Percentiles rank a stretch among this genome's conserved stretches.
Conservation (phyloP, 148 eudicot species). For the Cornus kousa region DNA sequence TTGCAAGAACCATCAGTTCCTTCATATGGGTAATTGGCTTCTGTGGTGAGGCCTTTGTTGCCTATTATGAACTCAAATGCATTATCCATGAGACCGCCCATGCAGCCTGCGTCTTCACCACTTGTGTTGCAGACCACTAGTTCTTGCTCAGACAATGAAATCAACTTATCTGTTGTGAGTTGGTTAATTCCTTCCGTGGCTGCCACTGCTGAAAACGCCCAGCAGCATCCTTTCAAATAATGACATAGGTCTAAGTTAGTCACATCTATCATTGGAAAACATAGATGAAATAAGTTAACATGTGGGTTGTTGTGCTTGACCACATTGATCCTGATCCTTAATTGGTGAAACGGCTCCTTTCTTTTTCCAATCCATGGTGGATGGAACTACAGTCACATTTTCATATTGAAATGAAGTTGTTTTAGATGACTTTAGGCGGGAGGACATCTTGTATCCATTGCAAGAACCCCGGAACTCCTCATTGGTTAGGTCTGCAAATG, state of each 20-base stretch:
- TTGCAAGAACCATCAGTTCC: constrained; percentile 20
- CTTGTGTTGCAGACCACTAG: constrained; percentile 32
- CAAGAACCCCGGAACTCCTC: constrained; percentile 42
- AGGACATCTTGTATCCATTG: constrained; percentile 33
- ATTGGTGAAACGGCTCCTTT: constrained; percentile 52
- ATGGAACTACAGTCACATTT: constrained; percentile 30
- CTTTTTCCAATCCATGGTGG: constrained; percentile 49
- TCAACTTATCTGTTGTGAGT: constrained; percentile 16
- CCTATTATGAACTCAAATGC: constrained; percentile 16
- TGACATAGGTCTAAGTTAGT: too few species aligned
- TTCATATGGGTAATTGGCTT: constrained; percentile 37
- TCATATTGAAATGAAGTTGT: constrained; percentile 38
- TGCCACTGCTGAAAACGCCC: constrained; percentile 29
- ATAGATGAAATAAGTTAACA: too few species aligned
- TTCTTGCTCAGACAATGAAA: constrained; percentile 28
- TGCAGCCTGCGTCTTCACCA: constrained; percentile 20
- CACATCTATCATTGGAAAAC: too few species aligned
- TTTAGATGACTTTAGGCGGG: constrained; percentile 5
- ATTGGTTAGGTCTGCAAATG: constrained; percentile 43
- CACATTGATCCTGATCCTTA: constrained; percentile 55
- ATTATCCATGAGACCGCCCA: constrained; percentile 23
- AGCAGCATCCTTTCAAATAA: constrained; percentile 12
- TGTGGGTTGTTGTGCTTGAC: constrained; percentile 18
- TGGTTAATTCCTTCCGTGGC: constrained; percentile 26
- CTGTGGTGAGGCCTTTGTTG: constrained; percentile 41